phyloP scores from a whole-genome alignment of 2,329 filamentous ascomycete species.

The Diaporthe longicolla region DNA sequence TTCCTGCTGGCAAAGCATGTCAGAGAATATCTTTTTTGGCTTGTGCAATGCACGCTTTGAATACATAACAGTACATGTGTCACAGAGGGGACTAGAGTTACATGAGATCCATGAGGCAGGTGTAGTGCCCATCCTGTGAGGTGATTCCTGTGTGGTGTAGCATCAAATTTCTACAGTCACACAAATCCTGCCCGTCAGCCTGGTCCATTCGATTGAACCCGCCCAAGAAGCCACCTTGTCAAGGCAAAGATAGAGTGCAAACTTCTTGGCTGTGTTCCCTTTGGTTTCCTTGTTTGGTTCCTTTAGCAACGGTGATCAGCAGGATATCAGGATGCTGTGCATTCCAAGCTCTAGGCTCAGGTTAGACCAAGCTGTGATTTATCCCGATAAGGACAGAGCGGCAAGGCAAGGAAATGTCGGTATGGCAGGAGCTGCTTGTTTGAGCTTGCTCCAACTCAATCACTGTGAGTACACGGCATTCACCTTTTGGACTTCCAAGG shows the following conservation, averaged over 20 bases:
- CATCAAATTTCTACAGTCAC: constrained; percentile 8
- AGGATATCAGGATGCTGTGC: neutral
- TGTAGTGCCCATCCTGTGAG: neutral
- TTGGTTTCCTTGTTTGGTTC: neutral
- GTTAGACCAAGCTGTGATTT: neutral
- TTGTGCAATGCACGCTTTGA: neutral
- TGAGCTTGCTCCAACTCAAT: neutral
- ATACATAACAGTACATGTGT: neutral
- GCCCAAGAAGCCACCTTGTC: neutral
- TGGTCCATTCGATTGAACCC: constrained; percentile 19
- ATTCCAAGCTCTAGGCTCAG: neutral
- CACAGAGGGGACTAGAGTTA: too few species aligned
- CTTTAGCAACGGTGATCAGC: neutral
- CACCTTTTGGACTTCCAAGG: neutral
- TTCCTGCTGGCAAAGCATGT: too few species aligned
- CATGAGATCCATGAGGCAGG: neutral
- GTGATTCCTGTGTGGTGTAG: neutral
- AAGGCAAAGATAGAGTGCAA: neutral
- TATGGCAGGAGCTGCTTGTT: neutral
- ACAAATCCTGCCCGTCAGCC: constrained; percentile 14
- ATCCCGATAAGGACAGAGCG: neutral
- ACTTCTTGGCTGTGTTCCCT: neutral
- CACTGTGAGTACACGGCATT: neutral
- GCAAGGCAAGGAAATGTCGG: neutral
- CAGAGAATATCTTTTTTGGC: too few species aligned